Percentiles rank a stretch among this genome's conserved stretches.
Conservation (phyloP, 1,139 yeast genomes). For the Geotrichum bryndzae region DNA sequence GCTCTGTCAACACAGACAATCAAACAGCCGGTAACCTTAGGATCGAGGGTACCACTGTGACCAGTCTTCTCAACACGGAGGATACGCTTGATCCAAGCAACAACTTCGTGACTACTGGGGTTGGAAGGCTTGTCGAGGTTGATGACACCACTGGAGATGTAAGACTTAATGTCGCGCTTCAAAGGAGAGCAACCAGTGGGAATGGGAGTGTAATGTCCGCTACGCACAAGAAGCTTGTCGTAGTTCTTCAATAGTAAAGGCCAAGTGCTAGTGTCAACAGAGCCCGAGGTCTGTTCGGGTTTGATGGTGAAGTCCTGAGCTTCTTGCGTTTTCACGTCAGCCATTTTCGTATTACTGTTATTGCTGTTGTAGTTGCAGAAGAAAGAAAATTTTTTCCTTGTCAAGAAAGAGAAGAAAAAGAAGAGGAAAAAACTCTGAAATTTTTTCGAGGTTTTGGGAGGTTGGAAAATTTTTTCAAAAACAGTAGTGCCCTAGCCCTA, state of each 20-base stretch:
- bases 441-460: background rate
- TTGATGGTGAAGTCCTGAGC: slow-evolving; percentile 53
- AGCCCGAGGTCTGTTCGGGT: slow-evolving; percentile 72
- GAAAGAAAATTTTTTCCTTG: background rate
- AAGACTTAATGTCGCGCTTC: slow-evolving; percentile 86
- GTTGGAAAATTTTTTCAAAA: slow-evolving; percentile 1
- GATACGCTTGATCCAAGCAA: slow-evolving; percentile 97
- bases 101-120: slow-evolving; percentile 98
- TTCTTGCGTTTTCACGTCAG: slow-evolving; percentile 31
- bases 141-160: slow-evolving; percentile 90
- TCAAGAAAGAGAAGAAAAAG: background rate
- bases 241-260: slow-evolving; percentile 89
- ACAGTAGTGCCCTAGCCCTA: background rate
- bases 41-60: slow-evolving; percentile 98
- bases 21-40: slow-evolving; percentile 90
- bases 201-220: slow-evolving; percentile 94
- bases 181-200: slow-evolving; percentile 93
- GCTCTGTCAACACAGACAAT: slow-evolving; percentile 98
- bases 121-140: slow-evolving; percentile 96
- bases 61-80: slow-evolving; percentile 95
- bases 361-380: background rate
- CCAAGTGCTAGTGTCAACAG: slow-evolving; percentile 90
- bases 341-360: slow-evolving; percentile 16
- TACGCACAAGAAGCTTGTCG: slow-evolving; percentile 88
- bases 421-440: slow-evolving; percentile 6